A percentile compares a stretch with the other conserved stretches of the same genome.
These are phyloP conservation scores for Penicillium oxalicum DNA, from an alignment of 2,329 filamentous ascomycete species.

Conservation along the genomic window DNA sequence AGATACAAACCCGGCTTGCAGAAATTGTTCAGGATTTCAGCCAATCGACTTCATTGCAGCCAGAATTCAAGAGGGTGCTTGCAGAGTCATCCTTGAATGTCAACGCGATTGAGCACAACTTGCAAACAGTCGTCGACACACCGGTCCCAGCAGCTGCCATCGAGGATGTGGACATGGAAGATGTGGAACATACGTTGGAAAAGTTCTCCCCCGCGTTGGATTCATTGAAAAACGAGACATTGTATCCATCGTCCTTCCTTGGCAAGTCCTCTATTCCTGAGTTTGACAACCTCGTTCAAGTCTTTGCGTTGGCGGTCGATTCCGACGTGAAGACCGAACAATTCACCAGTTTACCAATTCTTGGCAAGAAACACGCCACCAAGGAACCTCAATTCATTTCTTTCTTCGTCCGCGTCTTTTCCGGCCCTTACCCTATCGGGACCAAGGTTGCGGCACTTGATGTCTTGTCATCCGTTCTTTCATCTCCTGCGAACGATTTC, in stretches of 20 bases:
- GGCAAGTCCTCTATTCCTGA: constrained; percentile 25
- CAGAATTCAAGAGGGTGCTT: constrained; percentile 62
- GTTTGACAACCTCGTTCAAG: constrained; percentile 35
- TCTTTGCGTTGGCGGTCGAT: constrained; percentile 31
- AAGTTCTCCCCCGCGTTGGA: constrained; percentile 30
- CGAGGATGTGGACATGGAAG: constrained; percentile 49
- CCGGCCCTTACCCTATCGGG: constrained; percentile 61
- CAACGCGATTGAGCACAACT: constrained; percentile 65
- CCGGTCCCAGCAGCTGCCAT: constrained; percentile 46
- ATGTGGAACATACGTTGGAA: constrained; percentile 28
- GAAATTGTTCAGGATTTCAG: constrained; percentile 62
- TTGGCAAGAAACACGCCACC: constrained; percentile 41
- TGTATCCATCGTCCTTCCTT: constrained; percentile 36
- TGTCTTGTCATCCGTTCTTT: constrained; percentile 53
- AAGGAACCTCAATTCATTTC: constrained; percentile 63
- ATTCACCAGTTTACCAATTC: constrained; percentile 36
- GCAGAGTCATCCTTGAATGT: constrained; percentile 65
- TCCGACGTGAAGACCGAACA: constrained; percentile 27
- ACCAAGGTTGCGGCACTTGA: constrained; percentile 65
- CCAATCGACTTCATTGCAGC: constrained; percentile 54
- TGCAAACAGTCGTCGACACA: constrained; percentile 64
- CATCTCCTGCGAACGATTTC: constrained; percentile 45
- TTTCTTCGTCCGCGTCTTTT: constrained; percentile 72
- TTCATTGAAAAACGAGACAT: constrained; percentile 24
- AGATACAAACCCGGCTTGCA: constrained; percentile 58